phyloP scores from a whole-genome alignment of 345 rosid genomes.

The Melaleuca alternifolia region DNA sequence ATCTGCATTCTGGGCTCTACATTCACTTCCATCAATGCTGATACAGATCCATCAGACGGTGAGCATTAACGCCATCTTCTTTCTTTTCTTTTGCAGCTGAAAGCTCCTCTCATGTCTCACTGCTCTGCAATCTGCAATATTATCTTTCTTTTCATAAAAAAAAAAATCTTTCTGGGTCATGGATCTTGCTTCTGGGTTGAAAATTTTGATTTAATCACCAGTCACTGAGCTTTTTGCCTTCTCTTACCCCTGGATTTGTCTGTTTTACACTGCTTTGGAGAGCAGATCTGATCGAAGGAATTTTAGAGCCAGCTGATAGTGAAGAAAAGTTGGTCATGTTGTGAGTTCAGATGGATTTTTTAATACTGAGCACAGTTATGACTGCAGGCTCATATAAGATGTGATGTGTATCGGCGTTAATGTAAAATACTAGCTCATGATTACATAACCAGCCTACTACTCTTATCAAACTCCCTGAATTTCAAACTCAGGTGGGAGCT shows the following conservation, averaged over 20 bases:
- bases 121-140: not conserved
- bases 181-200: not conserved
- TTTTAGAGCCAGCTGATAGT: not conserved
- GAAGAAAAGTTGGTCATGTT: not conserved
- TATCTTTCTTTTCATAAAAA: not conserved
- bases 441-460: not conserved
- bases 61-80: constrained; percentile 12
- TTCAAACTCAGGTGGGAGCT: not conserved
- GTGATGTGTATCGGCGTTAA: not conserved
- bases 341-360: not conserved
- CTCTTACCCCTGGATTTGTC: not conserved
- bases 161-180: not conserved
- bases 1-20: constrained; percentile 48
- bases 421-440: not conserved
- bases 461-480: not conserved
- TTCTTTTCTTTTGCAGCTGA: not conserved
- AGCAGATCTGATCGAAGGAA: not conserved
- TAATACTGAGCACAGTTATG: not conserved
- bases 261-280: not conserved
- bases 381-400: not conserved
- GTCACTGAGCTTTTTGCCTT: not conserved
- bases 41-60: constrained; percentile 60
- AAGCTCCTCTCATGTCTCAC: not conserved
- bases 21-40: constrained; percentile 37
- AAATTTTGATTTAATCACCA: not conserved